Evolutionary conservation across 495 filamentous ascomycete species (phyloP), one percentile per base, ranked within the genome.

Genomic region (Barbatosphaeria neglecta): DNA sequence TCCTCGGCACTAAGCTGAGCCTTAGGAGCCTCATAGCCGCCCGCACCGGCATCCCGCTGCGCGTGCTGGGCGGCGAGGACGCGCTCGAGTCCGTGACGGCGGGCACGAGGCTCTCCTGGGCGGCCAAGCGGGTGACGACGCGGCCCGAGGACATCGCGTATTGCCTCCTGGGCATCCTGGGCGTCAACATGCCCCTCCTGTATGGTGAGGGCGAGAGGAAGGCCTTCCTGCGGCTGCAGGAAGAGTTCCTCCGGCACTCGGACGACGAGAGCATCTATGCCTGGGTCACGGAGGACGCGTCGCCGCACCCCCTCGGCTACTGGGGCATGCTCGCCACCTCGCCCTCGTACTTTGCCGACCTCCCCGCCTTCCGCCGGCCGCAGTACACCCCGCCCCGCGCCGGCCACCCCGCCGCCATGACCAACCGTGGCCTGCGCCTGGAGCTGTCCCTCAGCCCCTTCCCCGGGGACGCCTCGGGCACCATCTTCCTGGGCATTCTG

Each of bases 131-230:
- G 41, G 16, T 23, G 7, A 62, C 59, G 0, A 61, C 44, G 4
- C 37, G 57, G 20, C 13, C 22, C 11, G 58, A 65, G 51, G 65
- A 69, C 41, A 50, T 44, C 9, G 63, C 62, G 1, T 69, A 69
- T 43, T 60, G 51, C 27, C 46, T 69, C 1, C 22, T 69, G 24
- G 66, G 65, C 1, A 28, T 69, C n/a, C 66, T 69, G 37, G 52
- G 52, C 15, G 45, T 69, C 11, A 62, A 53, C 37, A 67, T 69
- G 61, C 61, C 64, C 0, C 18, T 69, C 13, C 43, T 67, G 1
- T 70, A 68, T 28, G 63, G 66, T 2, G 64, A 70, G 49, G 60
- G 65, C 8, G 33, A 38, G 17, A 33, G 46, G 9, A 52, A 45
- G 10, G 62, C 63, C 0, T 67, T 66, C 45, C 15, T 44, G 2